Percentiles rank a stretch among this genome's conserved stretches.
phyloP scores from a whole-genome alignment of 306 rosid genomes.

The Malus domestica region DNA sequence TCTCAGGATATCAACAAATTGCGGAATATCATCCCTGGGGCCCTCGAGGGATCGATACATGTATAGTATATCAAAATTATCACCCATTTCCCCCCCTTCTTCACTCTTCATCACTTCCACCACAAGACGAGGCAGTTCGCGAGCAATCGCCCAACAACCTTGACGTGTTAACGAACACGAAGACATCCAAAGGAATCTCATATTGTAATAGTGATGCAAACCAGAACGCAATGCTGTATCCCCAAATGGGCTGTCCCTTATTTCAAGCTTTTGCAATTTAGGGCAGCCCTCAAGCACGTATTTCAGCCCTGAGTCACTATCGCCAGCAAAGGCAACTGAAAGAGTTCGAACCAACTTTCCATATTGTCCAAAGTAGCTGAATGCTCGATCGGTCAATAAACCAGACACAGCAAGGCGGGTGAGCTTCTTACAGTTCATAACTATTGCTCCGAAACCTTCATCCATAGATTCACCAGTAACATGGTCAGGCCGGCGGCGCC shows the following conservation, averaged over 20 bases:
- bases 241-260: constrained; percentile 87
- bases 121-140: constrained; percentile 51
- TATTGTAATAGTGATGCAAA: constrained; percentile 70
- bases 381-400: constrained; percentile 68
- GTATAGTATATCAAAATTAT: constrained; percentile 28
- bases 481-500: constrained; percentile 53
- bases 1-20: constrained; percentile 49
- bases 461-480: constrained; percentile 70
- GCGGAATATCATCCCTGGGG: constrained; percentile 62
- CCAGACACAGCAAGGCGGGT: constrained; percentile 87
- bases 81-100: constrained; percentile 1
- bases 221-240: constrained; percentile 66
- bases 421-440: constrained; percentile 83
- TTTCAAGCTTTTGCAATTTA: constrained; percentile 79
- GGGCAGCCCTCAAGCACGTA: constrained; percentile 69
- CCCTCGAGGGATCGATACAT: constrained; percentile 64
- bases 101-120: constrained; percentile 54
- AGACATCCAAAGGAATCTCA: constrained; percentile 97
- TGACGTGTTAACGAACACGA: constrained; percentile 49
- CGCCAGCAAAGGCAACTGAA: constrained; percentile 80
- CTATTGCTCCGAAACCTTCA: constrained; percentile 88
- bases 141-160: constrained; percentile 69
- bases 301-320: constrained; percentile 55
- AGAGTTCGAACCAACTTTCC: constrained; percentile 78
- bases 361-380: constrained; percentile 54